These are phyloP conservation scores for Knufia petricola DNA, from an alignment of 2,329 filamentous ascomycete genomes.

Conservation along the genomic window DNA sequence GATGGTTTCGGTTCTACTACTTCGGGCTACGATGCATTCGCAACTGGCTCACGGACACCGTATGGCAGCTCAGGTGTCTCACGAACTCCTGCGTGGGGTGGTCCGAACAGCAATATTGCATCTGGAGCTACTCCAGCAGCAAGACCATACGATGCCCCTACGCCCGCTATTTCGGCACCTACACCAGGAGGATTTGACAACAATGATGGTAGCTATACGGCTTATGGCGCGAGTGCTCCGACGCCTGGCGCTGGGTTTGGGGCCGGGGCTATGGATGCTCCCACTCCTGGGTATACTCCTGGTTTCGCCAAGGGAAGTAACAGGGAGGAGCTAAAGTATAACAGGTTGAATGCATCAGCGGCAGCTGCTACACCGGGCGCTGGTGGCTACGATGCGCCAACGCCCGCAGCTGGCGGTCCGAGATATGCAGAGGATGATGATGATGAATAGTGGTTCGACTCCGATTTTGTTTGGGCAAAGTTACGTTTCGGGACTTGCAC, in stretches of 20 bases:
- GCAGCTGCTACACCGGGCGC: slow-evolving; percentile 48
- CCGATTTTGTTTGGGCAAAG: too few species aligned
- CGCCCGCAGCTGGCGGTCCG: slow-evolving; percentile 21
- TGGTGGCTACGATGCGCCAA: slow-evolving; percentile 42
- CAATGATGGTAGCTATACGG: slow-evolving; percentile 38
- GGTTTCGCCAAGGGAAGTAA: slow-evolving; percentile 23
- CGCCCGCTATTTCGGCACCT: slow-evolving; percentile 58
- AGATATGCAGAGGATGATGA: slow-evolving; percentile 24
- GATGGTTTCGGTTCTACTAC: slow-evolving; percentile 51
- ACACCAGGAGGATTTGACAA: slow-evolving; percentile 58
- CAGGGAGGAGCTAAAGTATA: slow-evolving; percentile 16
- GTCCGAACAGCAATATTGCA: slow-evolving; percentile 14
- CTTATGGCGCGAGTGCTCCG: slow-evolving; percentile 35
- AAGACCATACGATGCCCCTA: slow-evolving; percentile 61
- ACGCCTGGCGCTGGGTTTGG: slow-evolving; percentile 30
- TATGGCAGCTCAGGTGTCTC: slow-evolving; percentile 54
- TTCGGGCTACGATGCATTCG: slow-evolving; percentile 59
- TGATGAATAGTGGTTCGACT: slow-evolving; percentile 15
- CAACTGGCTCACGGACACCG: slow-evolving; percentile 65
- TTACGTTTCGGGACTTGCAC: too few species aligned
- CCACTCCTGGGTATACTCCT: slow-evolving; percentile 38
- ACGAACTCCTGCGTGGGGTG: slow-evolving; percentile 38
- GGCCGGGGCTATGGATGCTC: slow-evolving; percentile 36
- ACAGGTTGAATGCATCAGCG: slow-evolving; percentile 21
- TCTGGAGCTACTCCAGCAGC: slow-evolving; percentile 27